Percentiles rank a stretch among this genome's conserved stretches.
Evolutionary conservation across 805 yeast species (phyloP).

Genomic region (Hanseniaspora valbyensis): DNA sequence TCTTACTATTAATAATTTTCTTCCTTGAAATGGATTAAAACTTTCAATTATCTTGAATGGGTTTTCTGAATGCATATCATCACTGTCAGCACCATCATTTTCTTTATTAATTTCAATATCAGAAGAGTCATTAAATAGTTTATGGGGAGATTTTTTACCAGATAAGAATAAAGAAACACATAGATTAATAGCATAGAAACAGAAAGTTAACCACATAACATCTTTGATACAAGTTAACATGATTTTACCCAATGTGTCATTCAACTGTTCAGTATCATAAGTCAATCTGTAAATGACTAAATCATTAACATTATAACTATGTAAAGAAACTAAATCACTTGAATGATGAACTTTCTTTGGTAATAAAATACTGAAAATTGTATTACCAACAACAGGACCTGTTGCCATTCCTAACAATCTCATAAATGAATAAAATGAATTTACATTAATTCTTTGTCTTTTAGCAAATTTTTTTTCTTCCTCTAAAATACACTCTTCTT

Average conservation of each 20-base stretch:
- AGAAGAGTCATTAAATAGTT: too few species aligned
- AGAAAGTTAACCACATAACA: constrained; percentile 22
- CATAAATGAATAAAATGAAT: constrained; percentile 21
- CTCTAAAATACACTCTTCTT: background rate
- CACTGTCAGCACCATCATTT: background rate
- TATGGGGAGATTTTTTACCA: background rate
- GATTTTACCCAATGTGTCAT: constrained; percentile 16
- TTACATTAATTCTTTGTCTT: constrained; percentile 21
- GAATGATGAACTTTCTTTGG: constrained; percentile 16
- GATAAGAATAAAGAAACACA: background rate
- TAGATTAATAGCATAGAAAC: constrained; percentile 14
- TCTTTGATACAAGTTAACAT: constrained; percentile 19
- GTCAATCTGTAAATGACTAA: constrained; percentile 19
- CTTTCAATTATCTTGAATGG: too few species aligned
- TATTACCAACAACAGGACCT: constrained; percentile 22
- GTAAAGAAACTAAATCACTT: constrained; percentile 1
- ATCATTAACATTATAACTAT: constrained; percentile 18
- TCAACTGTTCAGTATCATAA: constrained; percentile 20
- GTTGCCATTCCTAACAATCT: constrained; percentile 22
- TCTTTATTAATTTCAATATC: too few species aligned
- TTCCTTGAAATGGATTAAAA: too few species aligned
- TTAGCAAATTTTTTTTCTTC: constrained; percentile 17
- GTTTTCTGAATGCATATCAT: too few species aligned
- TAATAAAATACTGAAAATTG: constrained; percentile 21
- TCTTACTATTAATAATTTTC: too few species aligned